Evolutionary conservation across 768 basidiomycete genomes (phyloP), one percentile per base, ranked within the genome.

Genomic region (Mycena capillaripes): DNA sequence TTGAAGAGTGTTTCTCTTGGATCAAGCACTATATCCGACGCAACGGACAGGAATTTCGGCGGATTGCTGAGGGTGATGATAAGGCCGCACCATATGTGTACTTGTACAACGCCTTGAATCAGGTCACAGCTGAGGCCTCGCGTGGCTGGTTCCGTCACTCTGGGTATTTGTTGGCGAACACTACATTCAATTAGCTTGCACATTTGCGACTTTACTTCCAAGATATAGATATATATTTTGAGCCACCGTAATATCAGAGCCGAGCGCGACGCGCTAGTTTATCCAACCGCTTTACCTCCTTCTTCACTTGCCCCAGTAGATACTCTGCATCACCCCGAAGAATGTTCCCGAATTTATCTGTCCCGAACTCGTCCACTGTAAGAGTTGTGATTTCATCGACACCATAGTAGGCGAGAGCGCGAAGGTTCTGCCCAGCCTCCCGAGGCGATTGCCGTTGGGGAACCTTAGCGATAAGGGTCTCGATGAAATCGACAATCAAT

Each of bases 121-220:
- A 42, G 40, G 17, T 42, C 17, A 42, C 40, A 42, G 40, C 40
- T 4, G 17, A 42, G 40, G 40, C 40, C 17, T 42, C 40, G 11
- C 40, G 40, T 4, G 40, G 40, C 11, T 42, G 40, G 40, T 42
- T 42, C 40, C 9, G 11, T 42, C 40, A 42, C 40, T 42, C 40
- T 17, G 40, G 40, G 17, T 42, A 42, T 53, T 50, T 71, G 44
- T 71, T 60, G 64, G 6, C 16, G 16, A 42, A 59, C 29, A 40
- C 53, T 56, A 56, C 34, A 66, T 56, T 40, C 32, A 64, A 53
- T 62, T 62, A 46, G 21, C 19, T 34, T 55, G 65, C 56, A 30
- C 38, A 42, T 56, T 56, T 30, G 56, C 65, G 52, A 66, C 65
- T 66, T 66, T 66, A 53, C 61, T 52, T 38, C 48, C 34, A 64